Evolutionary conservation across 2,329 filamentous ascomycete genomes (phyloP), one percentile per base, ranked within the genome.

Genomic region (Fusarium sp.): DNA sequence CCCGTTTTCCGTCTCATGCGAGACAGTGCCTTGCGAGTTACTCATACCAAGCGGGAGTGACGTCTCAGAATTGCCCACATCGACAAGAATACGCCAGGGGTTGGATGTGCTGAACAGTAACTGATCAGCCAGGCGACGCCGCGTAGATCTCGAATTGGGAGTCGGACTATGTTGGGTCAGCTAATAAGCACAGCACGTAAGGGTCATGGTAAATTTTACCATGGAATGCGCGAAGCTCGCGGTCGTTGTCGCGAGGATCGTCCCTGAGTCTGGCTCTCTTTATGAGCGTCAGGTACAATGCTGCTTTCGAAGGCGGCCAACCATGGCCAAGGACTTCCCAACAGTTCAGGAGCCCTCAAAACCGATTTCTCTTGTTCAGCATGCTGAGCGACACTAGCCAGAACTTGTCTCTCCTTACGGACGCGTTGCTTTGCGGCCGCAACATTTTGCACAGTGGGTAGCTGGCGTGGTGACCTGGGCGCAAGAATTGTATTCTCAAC

Each of bases 221-320:
- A 42, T 6, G 64, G 62, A 21, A 65, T 65, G 11, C 62, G 62
- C 15, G 62, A 61, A n/a, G 61, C 53, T 34, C 62, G 61, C n/a
- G 19, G 9, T 24, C 36, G 46, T 34, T 60, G 61, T 19, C 36
- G 53, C 26, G 14, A 33, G 19, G 56, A 17, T 6, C 38, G 61
- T 33, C 22, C 26, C 15, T 40, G 43, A 17, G 7, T 10, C 40
- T 49, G 54, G 19, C 40, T 7, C 17, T 11, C 31, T 43, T 58
- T 38, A 38, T 11, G 24, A 39, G 45, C 17, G n/a, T 19, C 19
- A 10, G 55, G 9, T 17, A 14, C n/a, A n/a, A 28, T 21, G 8
- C 15, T 13, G 15, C 39, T 26, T 2, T 49, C 54, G 14, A 65
- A 66, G 45, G 47, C 40, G 31, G 55, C 26, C 39, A 55, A 9